Conservation (phyloP, 192 early-diverging fungal genomes). For the Obelidium mucronatum region DNA sequence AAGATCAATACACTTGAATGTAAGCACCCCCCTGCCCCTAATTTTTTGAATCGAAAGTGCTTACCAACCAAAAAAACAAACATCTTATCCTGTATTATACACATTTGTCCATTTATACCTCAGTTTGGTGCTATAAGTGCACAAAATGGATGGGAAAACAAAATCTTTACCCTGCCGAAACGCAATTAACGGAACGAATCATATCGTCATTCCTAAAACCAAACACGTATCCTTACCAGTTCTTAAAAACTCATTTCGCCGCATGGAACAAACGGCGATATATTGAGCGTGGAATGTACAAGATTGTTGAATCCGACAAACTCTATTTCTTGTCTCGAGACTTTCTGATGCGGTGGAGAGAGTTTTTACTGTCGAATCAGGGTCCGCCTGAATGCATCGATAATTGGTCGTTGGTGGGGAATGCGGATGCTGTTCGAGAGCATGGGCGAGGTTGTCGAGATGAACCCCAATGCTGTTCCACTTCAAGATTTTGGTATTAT, state of each 20-base stretch:
- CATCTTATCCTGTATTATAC: neutral
- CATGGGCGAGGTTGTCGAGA: neutral
- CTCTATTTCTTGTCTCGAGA: neutral
- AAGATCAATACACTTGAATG: neutral
- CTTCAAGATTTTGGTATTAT: neutral
- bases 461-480: neutral
- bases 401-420: neutral
- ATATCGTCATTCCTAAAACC: neutral
- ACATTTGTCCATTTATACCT: neutral
- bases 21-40: neutral
- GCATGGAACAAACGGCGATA: neutral
- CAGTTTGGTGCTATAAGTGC: slow-evolving; percentile 6
- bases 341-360: neutral
- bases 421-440: neutral
- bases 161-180: neutral
- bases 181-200: neutral
- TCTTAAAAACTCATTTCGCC: neutral
- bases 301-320: neutral
- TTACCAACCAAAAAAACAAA: no score
- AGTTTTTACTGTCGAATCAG: neutral
- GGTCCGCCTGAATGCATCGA: neutral
- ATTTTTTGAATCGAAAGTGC: no score
- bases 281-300: neutral
- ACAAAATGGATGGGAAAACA: neutral
- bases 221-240: neutral